phyloP scores from a whole-genome alignment of 257 asterid species.

The Solanum clarkiae region DNA sequence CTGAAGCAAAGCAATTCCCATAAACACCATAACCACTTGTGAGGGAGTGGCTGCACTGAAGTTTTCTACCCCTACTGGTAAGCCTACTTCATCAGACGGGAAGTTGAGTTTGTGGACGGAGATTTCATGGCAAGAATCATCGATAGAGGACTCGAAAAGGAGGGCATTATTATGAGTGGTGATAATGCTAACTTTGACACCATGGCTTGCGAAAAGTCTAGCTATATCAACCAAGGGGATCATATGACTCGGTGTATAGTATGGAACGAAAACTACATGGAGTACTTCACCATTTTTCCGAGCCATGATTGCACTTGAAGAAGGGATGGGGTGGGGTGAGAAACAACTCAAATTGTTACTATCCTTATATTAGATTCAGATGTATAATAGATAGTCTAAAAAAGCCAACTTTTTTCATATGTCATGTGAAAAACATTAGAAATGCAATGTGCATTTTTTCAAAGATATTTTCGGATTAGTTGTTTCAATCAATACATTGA shows the following conservation, averaged over 20 bases:
- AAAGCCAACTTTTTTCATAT: not conserved
- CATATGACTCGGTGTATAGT: slow-evolving; percentile 17
- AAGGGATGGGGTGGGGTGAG: not conserved
- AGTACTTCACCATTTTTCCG: not conserved
- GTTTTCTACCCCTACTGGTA: slow-evolving; percentile 14
- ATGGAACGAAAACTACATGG: slow-evolving; percentile 13
- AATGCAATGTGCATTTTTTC: not conserved
- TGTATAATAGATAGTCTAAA: not conserved
- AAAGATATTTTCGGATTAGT: not conserved
- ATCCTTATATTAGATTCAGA: not conserved
- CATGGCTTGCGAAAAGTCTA: slow-evolving; percentile 16
- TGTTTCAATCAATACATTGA: not conserved
- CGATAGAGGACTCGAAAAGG: not conserved
- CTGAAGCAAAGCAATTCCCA: not conserved
- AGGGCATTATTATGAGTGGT: slow-evolving; percentile 12
- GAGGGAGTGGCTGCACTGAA: not conserved
- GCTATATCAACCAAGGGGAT: slow-evolving; percentile 16
- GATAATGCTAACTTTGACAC: slow-evolving; percentile 12
- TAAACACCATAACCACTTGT: not conserved
- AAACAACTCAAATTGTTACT: not conserved
- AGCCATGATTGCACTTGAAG: not conserved
- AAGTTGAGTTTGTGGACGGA: slow-evolving; percentile 3
- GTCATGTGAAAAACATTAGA: not conserved
- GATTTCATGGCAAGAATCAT: not conserved
- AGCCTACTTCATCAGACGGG: slow-evolving; percentile 10